A percentile compares a stretch with the other conserved stretches of the same genome.
Evolutionary conservation across 805 yeast genomes (phyloP).

Genomic region (Candida sphagnicola): DNA sequence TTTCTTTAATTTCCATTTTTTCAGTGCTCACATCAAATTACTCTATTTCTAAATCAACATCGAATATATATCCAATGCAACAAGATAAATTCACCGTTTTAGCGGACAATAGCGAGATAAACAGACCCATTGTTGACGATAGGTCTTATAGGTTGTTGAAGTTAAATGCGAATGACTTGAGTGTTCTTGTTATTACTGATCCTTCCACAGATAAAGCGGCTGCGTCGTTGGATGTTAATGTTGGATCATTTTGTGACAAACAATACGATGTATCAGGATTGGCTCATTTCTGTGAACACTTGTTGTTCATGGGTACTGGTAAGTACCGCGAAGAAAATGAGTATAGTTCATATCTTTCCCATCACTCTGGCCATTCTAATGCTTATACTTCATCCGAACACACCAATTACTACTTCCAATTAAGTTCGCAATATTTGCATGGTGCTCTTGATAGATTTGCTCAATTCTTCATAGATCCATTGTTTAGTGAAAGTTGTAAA

Average conservation of each 20-base stretch:
- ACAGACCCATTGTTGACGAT: conserved; percentile 62
- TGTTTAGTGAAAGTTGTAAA: conserved; percentile 69
- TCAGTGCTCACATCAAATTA: background rate
- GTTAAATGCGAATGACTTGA: conserved; percentile 49
- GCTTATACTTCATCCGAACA: conserved; percentile 89
- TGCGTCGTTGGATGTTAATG: conserved; percentile 74
- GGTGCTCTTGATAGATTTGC: conserved; percentile 93
- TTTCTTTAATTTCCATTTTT: background rate
- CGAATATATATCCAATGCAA: background rate
- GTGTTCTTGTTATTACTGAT: conserved; percentile 63
- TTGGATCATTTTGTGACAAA: conserved; percentile 72
- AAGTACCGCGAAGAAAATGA: conserved; percentile 76
- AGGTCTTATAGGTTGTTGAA: conserved; percentile 66
- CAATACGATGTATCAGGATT: conserved; percentile 58
- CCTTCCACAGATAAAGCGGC: conserved; percentile 71
- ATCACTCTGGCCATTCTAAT: conserved; percentile 85
- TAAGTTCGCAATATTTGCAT: conserved; percentile 66
- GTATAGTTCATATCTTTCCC: conserved; percentile 67
- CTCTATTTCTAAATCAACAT: background rate
- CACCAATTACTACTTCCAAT: conserved; percentile 88
- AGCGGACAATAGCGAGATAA: conserved; percentile 28
- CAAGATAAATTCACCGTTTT: conserved; percentile 12
- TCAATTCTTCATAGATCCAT: conserved; percentile 85
- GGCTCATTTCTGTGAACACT: conserved; percentile 68
- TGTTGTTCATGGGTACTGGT: conserved; percentile 74